Conservation (phyloP, 768 basidiomycete species). For the Serendipita sp. region DNA sequence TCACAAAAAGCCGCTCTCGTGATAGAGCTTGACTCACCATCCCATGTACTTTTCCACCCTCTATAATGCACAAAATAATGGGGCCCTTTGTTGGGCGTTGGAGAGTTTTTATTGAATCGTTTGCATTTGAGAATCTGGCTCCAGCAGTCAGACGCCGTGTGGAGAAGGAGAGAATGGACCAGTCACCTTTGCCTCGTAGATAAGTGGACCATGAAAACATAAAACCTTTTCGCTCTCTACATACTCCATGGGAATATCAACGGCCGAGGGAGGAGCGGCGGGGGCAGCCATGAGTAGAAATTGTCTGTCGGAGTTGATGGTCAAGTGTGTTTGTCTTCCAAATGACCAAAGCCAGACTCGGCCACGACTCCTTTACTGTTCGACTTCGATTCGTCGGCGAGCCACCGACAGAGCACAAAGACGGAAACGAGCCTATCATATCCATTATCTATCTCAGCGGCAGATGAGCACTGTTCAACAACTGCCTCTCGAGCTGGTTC, state of each 20-base stretch:
- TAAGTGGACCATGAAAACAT: slow-evolving; percentile 87
- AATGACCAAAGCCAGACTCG: no score
- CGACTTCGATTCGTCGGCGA: not conserved
- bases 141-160: not conserved
- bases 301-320: no score
- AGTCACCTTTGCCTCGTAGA: slow-evolving; percentile 78
- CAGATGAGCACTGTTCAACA: not conserved
- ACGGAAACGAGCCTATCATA: no score
- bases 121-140: slow-evolving; percentile 44
- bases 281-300: no score
- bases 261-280: slow-evolving; percentile 11
- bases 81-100: slow-evolving; percentile 48
- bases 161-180: not conserved
- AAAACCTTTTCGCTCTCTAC: slow-evolving; percentile 60
- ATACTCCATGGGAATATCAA: slow-evolving; percentile 19
- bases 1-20: no score
- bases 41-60: slow-evolving; percentile 94
- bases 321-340: no score
- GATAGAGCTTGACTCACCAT: slow-evolving; percentile 5
- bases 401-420: no score
- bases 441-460: no score
- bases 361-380: not conserved
- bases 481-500: slow-evolving; percentile 3
- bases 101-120: slow-evolving; percentile 44
- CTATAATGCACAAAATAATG: slow-evolving; percentile 98